Evolutionary conservation across 257 asterid species (phyloP).

Genomic region (Solanum stenotomum): DNA sequence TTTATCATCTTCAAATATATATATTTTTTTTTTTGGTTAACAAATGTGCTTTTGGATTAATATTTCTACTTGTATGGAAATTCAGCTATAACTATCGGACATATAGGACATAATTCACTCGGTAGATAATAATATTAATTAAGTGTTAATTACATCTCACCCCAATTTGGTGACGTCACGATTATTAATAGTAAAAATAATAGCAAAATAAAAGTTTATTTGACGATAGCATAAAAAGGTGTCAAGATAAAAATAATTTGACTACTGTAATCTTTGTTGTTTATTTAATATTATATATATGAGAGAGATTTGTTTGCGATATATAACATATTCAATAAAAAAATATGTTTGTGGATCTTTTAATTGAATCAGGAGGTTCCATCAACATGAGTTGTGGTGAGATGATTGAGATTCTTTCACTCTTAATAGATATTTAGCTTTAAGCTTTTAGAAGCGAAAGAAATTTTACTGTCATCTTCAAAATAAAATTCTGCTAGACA

Average conservation of each 20-base stretch:
- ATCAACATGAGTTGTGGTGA: neutral
- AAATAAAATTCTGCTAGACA: fast-evolving
- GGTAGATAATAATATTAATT: too few species aligned
- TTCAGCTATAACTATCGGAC: too few species aligned
- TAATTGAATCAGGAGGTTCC: neutral
- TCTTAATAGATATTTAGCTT: neutral
- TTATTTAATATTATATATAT: neutral
- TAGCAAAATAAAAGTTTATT: neutral
- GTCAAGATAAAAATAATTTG: neutral
- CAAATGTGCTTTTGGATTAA: too few species aligned
- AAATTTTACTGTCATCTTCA: neutral
- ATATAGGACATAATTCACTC: too few species aligned
- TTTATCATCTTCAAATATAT: too few species aligned
- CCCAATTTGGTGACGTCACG: neutral
- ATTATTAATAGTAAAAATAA: neutral
- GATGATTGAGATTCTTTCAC: neutral
- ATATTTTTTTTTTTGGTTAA: too few species aligned
- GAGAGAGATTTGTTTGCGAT: neutral
- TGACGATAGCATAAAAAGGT: neutral
- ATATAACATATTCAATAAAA: neutral
- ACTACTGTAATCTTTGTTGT: neutral
- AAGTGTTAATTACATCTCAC: neutral
- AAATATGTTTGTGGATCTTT: neutral
- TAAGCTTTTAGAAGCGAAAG: neutral
- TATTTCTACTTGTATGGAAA: too few species aligned